Evolutionary conservation across 306 rosid species (phyloP).

Genomic region (Sesbania bispinosa): DNA sequence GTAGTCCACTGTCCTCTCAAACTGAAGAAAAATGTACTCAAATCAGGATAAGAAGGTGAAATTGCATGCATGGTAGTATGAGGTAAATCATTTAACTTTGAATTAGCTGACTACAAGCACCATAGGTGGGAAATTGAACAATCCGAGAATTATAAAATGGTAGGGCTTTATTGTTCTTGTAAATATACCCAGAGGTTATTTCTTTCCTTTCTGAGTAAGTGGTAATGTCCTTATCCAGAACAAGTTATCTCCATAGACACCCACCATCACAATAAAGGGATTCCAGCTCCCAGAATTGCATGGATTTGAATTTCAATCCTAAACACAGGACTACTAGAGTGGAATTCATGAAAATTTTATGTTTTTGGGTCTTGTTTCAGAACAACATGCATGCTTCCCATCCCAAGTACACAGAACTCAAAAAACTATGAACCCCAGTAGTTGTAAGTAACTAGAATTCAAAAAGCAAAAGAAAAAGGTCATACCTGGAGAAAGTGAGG

Average conservation of each 20-base stretch:
- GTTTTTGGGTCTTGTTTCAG: not conserved
- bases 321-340: not conserved
- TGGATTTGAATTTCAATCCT: not conserved
- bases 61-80: too few species aligned
- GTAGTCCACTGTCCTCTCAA: too few species aligned
- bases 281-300: not conserved
- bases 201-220: not conserved
- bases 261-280: constrained; percentile 3
- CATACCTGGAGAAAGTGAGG: constrained; percentile 63
- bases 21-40: too few species aligned
- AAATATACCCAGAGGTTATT: not conserved
- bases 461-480: not conserved
- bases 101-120: too few species aligned
- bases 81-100: too few species aligned
- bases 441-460: too few species aligned
- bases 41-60: too few species aligned
- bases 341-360: not conserved
- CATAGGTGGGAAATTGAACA: too few species aligned
- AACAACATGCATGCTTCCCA: not conserved
- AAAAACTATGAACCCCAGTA: constrained; percentile 7
- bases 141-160: too few species aligned
- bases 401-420: not conserved
- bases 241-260: not conserved
- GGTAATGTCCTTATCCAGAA: not conserved
- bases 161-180: not conserved